A percentile compares a stretch with the other conserved stretches of the same genome.
These are phyloP conservation scores for Leishmania gerbilli DNA, from an alignment of 208 protist genomes.

Conservation along the genomic window DNA sequence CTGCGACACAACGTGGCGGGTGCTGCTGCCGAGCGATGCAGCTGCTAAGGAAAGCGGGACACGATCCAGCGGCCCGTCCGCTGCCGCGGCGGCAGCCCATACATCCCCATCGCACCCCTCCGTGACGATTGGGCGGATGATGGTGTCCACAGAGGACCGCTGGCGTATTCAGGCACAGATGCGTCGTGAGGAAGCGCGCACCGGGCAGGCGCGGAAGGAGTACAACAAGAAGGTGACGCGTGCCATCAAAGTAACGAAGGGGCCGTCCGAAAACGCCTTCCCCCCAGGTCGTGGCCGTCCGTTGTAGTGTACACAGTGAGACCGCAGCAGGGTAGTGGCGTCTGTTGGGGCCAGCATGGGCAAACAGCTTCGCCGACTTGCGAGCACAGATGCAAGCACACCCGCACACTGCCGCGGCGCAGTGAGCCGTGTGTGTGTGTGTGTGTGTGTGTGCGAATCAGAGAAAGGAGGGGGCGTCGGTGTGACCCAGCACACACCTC, in stretches of 20 bases:
- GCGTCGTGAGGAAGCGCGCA: conserved; percentile 82
- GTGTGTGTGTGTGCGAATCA: background rate
- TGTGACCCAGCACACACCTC: background rate
- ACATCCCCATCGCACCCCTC: conserved; percentile 23
- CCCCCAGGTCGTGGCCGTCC: conserved; percentile 78
- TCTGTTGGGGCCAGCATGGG: background rate
- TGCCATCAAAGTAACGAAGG: conserved; percentile 75
- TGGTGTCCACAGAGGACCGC: conserved; percentile 80
- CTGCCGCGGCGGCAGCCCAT: conserved; percentile 14
- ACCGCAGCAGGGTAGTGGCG: background rate
- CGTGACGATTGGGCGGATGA: conserved; percentile 73
- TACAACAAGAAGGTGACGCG: conserved; percentile 92
- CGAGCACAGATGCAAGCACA: background rate
- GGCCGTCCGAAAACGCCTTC: conserved; percentile 67
- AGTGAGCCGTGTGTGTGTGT: background rate
- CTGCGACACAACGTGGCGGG: conserved; percentile 72
- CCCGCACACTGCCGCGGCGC: background rate
- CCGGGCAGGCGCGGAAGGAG: conserved; percentile 68
- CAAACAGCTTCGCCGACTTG: background rate
- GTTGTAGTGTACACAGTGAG: conserved; percentile 31
- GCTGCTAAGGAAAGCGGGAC: conserved; percentile 40
- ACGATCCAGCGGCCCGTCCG: conserved; percentile 18
- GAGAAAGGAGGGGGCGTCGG: background rate
- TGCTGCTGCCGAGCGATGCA: conserved; percentile 57
- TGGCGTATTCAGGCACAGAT: conserved; percentile 88